phyloP scores from a whole-genome alignment of 2,329 filamentous ascomycete species.

The Ilyonectria destructans region DNA sequence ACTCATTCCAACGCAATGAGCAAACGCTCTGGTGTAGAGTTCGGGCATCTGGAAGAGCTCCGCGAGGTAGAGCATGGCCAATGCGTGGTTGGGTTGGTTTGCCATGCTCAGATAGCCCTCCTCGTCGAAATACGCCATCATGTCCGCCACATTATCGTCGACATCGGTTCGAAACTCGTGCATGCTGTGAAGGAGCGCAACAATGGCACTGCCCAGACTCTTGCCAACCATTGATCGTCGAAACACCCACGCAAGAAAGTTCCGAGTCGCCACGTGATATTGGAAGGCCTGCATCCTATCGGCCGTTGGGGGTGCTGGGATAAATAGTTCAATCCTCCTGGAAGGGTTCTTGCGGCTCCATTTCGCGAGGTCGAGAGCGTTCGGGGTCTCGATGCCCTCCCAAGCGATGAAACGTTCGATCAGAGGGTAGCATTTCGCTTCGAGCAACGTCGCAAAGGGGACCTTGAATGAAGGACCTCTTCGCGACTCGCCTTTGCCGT shows the following conservation, averaged over 20 bases:
- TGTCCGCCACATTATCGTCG: constrained; percentile 72
- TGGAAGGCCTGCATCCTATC: constrained; percentile 70
- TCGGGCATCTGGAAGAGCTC: constrained; percentile 76
- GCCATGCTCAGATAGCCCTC: constrained; percentile 80
- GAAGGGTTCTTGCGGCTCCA: constrained; percentile 53
- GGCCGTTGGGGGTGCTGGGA: constrained; percentile 74
- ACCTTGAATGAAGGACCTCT: constrained; percentile 79
- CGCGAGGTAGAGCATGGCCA: constrained; percentile 78
- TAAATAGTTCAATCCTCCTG: constrained; percentile 73
- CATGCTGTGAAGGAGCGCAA: constrained; percentile 77
- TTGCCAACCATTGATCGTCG: constrained; percentile 78
- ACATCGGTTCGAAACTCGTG: constrained; percentile 70
- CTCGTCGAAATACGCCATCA: constrained; percentile 77
- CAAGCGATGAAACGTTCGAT: constrained; percentile 67
- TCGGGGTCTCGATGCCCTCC: constrained; percentile 48
- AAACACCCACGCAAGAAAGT: constrained; percentile 82
- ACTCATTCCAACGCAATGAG: constrained; percentile 85
- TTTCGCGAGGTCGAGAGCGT: constrained; percentile 50
- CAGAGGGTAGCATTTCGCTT: constrained; percentile 73
- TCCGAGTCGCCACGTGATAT: constrained; percentile 80
- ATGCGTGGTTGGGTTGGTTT: constrained; percentile 77
- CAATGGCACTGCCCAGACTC: constrained; percentile 75
- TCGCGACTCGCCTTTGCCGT: constrained; percentile 75
- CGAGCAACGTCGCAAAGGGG: constrained; percentile 71
- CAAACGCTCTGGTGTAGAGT: constrained; percentile 82